Evolutionary conservation across 129 eudicot genomes (phyloP), one percentile per base, ranked within the genome.

Genomic region (Saposhnikovia divaricata): DNA sequence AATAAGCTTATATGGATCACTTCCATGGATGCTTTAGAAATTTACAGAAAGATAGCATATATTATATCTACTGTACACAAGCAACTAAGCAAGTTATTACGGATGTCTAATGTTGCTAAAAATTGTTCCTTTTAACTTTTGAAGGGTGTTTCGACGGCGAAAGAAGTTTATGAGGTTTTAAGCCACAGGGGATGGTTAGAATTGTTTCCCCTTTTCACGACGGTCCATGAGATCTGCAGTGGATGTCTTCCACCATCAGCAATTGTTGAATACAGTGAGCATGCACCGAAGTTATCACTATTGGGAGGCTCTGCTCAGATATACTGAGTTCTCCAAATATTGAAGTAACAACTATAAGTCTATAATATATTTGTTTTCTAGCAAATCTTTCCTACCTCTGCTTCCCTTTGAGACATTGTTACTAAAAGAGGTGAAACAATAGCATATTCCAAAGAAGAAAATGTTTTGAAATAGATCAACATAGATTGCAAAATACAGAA

Each of bases 91-190:
- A 69, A 69, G 75, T 71, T 28, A 37, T 16, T 18, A 3, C 11
- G 34, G 13, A 72, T 39, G 37, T 42, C 6, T 11, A 18, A 39
- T 40, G 76, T 72, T 72, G 51, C 50, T 72, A 44, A 70, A 18
- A 6, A 14, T 38, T 39, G 78, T 75, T 72, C 2, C 51, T n/a
- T 46, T 74, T 50, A 44, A 66, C 37, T 61, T 77, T 84, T 85
- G 87, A 72, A 96, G 99, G 99, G 99, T 18, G 99, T 96, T 27
- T 90, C 91, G 16, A 96, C 99, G 42, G 99, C 98, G 37, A 88
- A 89, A 86, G 99, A 96, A 86, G 97, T 96, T 40, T 89, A 92
- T 28, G 98, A 96, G 84, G 96, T 96, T 74, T 81, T 96, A 78
- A 85, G 85, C 74, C 96, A 90, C 86, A 85, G 91, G 15, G 87